Conservation (phyloP, 495 filamentous ascomycete species). For the Talaromyces stipitatus region DNA sequence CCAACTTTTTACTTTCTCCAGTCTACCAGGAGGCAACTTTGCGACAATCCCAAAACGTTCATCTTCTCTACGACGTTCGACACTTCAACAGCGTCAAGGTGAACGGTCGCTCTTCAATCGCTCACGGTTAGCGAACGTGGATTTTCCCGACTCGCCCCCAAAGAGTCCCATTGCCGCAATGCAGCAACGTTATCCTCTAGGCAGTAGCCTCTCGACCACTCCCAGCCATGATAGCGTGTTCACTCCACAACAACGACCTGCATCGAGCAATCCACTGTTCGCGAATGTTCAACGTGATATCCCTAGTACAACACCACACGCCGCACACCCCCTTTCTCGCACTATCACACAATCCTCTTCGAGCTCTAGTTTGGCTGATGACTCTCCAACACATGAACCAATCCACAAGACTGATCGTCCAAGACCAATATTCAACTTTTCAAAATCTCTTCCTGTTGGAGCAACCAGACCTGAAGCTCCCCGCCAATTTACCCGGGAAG, state of each 20-base stretch:
- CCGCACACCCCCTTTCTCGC: constrained; percentile 77
- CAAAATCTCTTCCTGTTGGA: constrained; percentile 72
- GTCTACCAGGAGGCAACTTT: constrained; percentile 27
- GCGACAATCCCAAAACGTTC: constrained; percentile 44
- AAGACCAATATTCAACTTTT: constrained; percentile 57
- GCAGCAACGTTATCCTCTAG: constrained; percentile 67
- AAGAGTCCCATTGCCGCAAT: constrained; percentile 21
- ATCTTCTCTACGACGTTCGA: constrained; percentile 75
- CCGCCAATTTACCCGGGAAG: constrained; percentile 32
- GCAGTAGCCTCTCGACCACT: constrained; percentile 56
- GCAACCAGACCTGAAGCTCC: constrained; percentile 41
- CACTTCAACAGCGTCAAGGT: constrained; percentile 70
- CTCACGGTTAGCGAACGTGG: constrained; percentile 20
- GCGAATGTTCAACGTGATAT: constrained; percentile 11
- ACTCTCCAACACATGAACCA: constrained; percentile 64
- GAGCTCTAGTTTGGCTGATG: constrained; percentile 64
- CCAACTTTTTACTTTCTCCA: constrained; percentile 18
- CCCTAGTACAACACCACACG: constrained; percentile 14
- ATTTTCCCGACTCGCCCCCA: constrained; percentile 28
- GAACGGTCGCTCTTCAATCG: constrained; percentile 53
- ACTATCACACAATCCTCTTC: constrained; percentile 80
- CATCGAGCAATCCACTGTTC: constrained; percentile 26
- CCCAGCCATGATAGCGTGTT: constrained; percentile 59
- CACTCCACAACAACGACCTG: constrained; percentile 24
- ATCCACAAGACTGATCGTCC: constrained; percentile 45